phyloP scores from a whole-genome alignment of 163 green algal species.

The Scenedesmus sp. region DNA sequence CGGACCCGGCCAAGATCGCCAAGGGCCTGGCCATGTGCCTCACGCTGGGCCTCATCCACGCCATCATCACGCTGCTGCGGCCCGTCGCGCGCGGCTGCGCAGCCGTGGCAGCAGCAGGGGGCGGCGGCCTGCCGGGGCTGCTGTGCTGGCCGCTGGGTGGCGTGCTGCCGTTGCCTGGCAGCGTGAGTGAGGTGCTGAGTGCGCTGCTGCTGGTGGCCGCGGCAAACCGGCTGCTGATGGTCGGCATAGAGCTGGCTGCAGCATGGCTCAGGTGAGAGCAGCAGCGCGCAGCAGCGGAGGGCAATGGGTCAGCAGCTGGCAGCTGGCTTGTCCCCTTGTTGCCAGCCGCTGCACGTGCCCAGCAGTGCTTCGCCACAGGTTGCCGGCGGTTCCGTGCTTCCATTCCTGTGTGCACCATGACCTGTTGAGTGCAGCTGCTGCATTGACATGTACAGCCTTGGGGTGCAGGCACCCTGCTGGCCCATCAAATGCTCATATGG shows the following conservation, averaged over 20 bases:
- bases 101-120: background rate
- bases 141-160: slow-evolving; percentile 38
- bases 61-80: background rate
- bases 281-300: background rate
- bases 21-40: slow-evolving; percentile 50
- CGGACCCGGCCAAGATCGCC: slow-evolving; percentile 25
- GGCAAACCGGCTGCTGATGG: slow-evolving; percentile 49
- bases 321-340: too few relatives aligned
- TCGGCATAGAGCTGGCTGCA: slow-evolving; percentile 17
- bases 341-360: too few relatives aligned
- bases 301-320: background rate
- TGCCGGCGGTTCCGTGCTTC: too few relatives aligned
- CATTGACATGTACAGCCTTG: too few relatives aligned
- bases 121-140: background rate
- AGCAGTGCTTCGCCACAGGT: too few relatives aligned
- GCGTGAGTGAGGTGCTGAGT: slow-evolving; percentile 24
- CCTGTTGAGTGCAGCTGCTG: too few relatives aligned
- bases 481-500: too few relatives aligned
- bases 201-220: slow-evolving; percentile 44
- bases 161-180: slow-evolving; percentile 16
- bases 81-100: background rate
- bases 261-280: slow-evolving; percentile 20
- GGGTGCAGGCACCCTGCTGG: too few relatives aligned
- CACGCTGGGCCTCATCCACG: slow-evolving; percentile 10
- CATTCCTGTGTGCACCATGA: too few relatives aligned